phyloP scores from a whole-genome alignment of 495 filamentous ascomycete genomes.

The Daldinia grandis region DNA sequence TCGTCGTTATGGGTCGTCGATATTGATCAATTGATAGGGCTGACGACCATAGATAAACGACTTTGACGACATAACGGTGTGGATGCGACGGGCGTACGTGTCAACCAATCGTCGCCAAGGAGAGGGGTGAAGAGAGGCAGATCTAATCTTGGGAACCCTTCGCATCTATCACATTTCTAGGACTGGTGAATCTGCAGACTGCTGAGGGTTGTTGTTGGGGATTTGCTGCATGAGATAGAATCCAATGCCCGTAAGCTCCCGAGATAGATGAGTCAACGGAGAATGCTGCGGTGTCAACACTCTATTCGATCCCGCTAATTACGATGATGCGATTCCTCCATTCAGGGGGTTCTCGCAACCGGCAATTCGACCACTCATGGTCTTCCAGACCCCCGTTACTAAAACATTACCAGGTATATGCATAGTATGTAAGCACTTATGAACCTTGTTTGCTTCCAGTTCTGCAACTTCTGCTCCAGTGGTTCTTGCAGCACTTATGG shows the following conservation, averaged over 20 bases:
- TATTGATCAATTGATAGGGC: slow-evolving; percentile 35
- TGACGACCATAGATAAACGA: slow-evolving; percentile 25
- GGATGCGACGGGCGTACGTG: slow-evolving; percentile 23
- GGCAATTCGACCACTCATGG: slow-evolving; percentile 20
- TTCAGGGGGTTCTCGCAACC: slow-evolving; percentile 19
- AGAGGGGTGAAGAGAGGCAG: background rate
- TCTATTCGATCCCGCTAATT: slow-evolving; percentile 27
- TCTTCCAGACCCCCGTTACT: slow-evolving; percentile 11
- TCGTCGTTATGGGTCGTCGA: slow-evolving; percentile 16
- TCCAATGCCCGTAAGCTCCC: slow-evolving; percentile 15
- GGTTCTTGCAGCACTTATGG: background rate
- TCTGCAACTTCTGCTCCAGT: background rate
- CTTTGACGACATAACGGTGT: slow-evolving; percentile 7
- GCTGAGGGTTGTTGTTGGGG: slow-evolving; percentile 2
- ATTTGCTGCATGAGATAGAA: slow-evolving; percentile 19
- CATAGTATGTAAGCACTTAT: background rate
- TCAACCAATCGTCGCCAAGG: slow-evolving; percentile 29
- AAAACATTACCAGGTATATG: background rate
- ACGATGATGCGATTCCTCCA: slow-evolving; percentile 19
- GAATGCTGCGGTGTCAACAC: slow-evolving; percentile 39
- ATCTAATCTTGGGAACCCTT: background rate
- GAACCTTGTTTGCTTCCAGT: background rate
- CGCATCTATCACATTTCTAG: background rate
- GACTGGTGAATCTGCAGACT: slow-evolving; percentile 2
- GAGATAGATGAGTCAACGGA: slow-evolving; percentile 36